Base-by-base conservation (phyloP, 768 basidiomycete genomes). In the Kwoniella dejecticola region DNA sequence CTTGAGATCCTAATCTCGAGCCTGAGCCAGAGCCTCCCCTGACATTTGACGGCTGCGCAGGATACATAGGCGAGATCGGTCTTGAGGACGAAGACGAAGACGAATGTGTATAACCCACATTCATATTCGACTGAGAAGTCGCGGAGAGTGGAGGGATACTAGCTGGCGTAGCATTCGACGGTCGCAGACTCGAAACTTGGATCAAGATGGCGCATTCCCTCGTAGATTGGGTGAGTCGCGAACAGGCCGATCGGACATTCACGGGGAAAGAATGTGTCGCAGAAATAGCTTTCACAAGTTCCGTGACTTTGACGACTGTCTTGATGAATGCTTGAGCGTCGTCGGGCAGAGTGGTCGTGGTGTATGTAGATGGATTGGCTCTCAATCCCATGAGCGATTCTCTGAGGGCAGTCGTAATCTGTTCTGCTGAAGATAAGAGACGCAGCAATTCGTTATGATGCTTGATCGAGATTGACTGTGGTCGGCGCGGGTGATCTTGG, bases 201-300 rank as follows among this genome's bases (percentile, higher is more conserved):
- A 94, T 81, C 48, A 95, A 82, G 66, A 91, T 89, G 49, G 89
- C 87, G 69, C 92, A 89, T 76, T 90, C 90, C 77, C 94, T 87
- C 11, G 91, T 91, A 12, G 87, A 84, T 69, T 89, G 88, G 21
- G 88, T 89, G 58, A 96, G 83, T 64, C 85, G 84, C 40, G 87
- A 84, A 81, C 91, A 86, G 71, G 87, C 86, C 55, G 81, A 83
- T 61, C 89, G 85, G 42, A 94, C 81, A 31, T 82, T 78, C 3
- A 85, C 79, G 15, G 85, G 84, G 49, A 87, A 84, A n/a, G 84
- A 82, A 61, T 84, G 82, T 17, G 81, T 79, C 23, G 82, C 81
- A 52, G 85, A 85, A 19, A 75, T 82, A 80, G 57, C 60, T 79
- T 89, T 91, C 68, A 92, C 83, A 2, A 85, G 80, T 69, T 85